Evolutionary conservation across 768 basidiomycete genomes (phyloP).

Genomic region (Russula compacta): DNA sequence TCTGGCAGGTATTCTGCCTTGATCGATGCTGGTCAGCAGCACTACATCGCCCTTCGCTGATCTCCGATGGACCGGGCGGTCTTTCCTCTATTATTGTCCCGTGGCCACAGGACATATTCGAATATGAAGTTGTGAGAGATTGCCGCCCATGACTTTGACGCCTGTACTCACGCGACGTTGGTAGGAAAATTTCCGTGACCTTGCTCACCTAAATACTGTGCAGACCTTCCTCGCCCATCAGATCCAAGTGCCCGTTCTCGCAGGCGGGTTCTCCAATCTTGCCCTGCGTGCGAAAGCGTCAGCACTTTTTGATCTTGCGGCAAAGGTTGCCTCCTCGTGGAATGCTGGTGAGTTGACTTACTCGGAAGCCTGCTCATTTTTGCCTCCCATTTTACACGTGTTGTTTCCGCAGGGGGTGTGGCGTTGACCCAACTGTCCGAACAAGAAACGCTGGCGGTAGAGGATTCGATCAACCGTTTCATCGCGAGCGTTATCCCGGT

Average conservation of each 20-base stretch:
- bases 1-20: conserved; percentile 78
- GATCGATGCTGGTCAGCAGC: conserved; percentile 77
- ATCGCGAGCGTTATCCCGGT: conserved; percentile 53
- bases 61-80: conserved; percentile 53
- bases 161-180: not conserved
- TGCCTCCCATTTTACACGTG: not conserved
- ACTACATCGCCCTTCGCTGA: conserved; percentile 54
- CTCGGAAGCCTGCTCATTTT: conserved; percentile 11
- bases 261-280: conserved; percentile 49
- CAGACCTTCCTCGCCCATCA: conserved; percentile 47
- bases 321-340: conserved; percentile 51
- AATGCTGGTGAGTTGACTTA: conserved; percentile 39
- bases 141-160: not conserved
- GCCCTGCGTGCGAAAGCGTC: conserved; percentile 69
- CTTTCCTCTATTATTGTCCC: conserved; percentile 58
- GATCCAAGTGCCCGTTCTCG: conserved; percentile 40
- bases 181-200: conserved; percentile 50
- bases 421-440: conserved; percentile 37
- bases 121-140: conserved; percentile 55
- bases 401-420: conserved; percentile 23
- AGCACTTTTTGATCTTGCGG: conserved; percentile 62
- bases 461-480: conserved; percentile 57
- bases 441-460: conserved; percentile 53
- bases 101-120: conserved; percentile 67
- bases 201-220: conserved; percentile 48